Percentiles rank a stretch among this genome's conserved stretches.
phyloP scores from a whole-genome alignment of 352 stramenopile genomes.

The Aphanomyces euteiches region DNA sequence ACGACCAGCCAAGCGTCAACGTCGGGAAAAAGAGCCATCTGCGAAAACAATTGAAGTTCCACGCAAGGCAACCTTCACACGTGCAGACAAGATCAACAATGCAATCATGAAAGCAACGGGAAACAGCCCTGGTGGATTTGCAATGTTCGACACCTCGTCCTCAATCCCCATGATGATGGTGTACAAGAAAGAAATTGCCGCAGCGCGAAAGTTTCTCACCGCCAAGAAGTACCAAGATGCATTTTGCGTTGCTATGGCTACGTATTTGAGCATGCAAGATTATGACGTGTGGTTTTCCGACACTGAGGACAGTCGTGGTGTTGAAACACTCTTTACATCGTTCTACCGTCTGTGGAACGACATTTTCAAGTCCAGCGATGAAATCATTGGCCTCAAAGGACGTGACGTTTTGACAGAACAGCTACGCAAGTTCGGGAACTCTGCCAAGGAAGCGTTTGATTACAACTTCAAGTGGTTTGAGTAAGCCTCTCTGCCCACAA shows the following conservation, averaged over 20 bases:
- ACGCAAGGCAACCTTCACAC: constrained; percentile 20
- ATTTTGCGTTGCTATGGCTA: constrained; percentile 19
- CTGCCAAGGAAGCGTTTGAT: constrained; percentile 12
- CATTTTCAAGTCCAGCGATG: constrained; percentile 23
- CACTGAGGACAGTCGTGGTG: constrained; percentile 16
- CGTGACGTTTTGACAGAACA: constrained; percentile 16
- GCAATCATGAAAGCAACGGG: constrained; percentile 21
- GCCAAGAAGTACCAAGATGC: constrained; percentile 18
- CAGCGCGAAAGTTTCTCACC: constrained; percentile 22
- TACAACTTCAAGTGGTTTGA: constrained; percentile 29
- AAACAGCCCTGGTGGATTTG: constrained; percentile 16
- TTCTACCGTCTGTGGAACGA: constrained; percentile 25
- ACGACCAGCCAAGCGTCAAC: constrained; percentile 18
- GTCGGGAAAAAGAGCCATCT: background rate
- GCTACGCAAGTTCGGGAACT: constrained; percentile 22
- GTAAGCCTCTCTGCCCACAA: background rate
- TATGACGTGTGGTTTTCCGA: constrained; percentile 28
- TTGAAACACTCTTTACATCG: constrained; percentile 22
- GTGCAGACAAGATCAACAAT: constrained; percentile 16
- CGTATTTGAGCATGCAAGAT: constrained; percentile 27
- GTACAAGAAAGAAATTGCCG: constrained; percentile 29
- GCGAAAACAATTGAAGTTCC: constrained; percentile 12
- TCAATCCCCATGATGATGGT: constrained; percentile 23
- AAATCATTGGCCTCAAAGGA: constrained; percentile 14
- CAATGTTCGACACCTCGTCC: constrained; percentile 30